Conservation (phyloP, 2,329 filamentous ascomycete species). For the Colletotrichum graminicola region DNA sequence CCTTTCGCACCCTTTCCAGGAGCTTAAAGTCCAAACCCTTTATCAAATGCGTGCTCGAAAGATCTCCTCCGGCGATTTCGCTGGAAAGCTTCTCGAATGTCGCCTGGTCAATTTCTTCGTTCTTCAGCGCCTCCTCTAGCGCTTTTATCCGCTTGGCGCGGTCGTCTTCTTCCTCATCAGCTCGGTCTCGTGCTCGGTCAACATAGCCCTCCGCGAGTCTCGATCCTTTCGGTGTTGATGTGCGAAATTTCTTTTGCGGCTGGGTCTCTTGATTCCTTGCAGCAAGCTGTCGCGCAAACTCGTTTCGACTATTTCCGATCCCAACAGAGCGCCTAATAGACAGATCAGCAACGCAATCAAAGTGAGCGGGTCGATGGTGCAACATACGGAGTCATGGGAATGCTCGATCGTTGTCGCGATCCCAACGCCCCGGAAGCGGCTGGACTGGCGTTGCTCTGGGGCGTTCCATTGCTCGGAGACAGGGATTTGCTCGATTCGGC, state of each 20-base stretch:
- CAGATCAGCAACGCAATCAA: constrained; percentile 44
- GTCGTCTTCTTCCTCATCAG: constrained; percentile 65
- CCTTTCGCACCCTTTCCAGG: constrained; percentile 74
- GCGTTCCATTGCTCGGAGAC: constrained; percentile 60
- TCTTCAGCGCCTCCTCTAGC: constrained; percentile 84
- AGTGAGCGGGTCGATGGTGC: background rate
- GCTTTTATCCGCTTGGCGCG: constrained; percentile 77
- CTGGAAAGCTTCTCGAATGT: constrained; percentile 81
- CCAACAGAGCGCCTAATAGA: constrained; percentile 71
- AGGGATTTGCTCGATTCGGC: constrained; percentile 58
- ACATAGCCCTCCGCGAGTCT: constrained; percentile 84
- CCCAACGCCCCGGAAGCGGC: constrained; percentile 68
- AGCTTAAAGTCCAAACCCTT: constrained; percentile 93
- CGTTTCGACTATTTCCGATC: constrained; percentile 64
- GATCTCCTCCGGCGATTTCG: constrained; percentile 85
- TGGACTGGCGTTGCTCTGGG: constrained; percentile 49
- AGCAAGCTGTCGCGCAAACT: constrained; percentile 88
- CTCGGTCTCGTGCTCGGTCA: constrained; percentile 80
- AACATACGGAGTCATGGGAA: constrained; percentile 93
- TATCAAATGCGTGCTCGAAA: constrained; percentile 85
- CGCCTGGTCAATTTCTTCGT: constrained; percentile 83
- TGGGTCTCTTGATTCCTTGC: constrained; percentile 72
- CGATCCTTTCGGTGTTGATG: constrained; percentile 84
- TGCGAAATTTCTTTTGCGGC: constrained; percentile 79
- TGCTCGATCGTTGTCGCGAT: constrained; percentile 81